Percentiles rank a stretch among this genome's conserved stretches.
Conservation (phyloP, 176 grass and related monocot genomes). For the Musa beccarii region DNA sequence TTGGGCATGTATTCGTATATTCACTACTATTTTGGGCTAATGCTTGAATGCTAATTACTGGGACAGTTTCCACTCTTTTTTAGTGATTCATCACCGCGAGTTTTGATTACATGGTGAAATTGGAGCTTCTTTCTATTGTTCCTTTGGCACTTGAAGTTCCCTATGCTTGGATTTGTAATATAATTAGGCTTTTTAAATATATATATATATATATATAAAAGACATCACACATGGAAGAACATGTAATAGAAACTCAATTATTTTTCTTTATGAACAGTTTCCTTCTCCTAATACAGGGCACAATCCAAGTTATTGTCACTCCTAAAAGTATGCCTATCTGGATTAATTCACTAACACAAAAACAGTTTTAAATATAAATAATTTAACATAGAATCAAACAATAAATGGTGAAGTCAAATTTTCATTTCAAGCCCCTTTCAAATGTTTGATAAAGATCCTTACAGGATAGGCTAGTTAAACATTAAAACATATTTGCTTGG, state of each 20-base stretch:
- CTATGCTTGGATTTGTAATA: not conserved
- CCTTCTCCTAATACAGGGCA: not conserved
- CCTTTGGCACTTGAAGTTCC: not conserved
- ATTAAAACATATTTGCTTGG: too few species aligned
- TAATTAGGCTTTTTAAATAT: not conserved
- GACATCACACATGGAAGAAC: not conserved
- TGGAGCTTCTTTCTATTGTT: not conserved
- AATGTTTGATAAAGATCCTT: too few species aligned
- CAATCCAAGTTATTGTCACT: not conserved
- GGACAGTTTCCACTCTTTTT: not conserved
- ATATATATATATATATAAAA: not conserved
- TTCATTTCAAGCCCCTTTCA: too few species aligned
- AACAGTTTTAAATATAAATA: not conserved
- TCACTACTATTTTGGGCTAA: too few species aligned
- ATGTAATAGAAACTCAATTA: not conserved
- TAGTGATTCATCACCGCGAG: not conserved
- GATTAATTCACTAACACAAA: not conserved
- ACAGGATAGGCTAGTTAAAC: too few species aligned
- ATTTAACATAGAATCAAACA: too few species aligned
- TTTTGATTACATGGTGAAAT: not conserved
- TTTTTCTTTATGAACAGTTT: not conserved
- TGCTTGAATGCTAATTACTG: too few species aligned
- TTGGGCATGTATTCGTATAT: not conserved
- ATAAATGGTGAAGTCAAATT: too few species aligned
- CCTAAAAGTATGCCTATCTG: not conserved